These are phyloP conservation scores for Aquilaria agallochum DNA, from an alignment of 441 rosid species.

Conservation along the genomic window DNA sequence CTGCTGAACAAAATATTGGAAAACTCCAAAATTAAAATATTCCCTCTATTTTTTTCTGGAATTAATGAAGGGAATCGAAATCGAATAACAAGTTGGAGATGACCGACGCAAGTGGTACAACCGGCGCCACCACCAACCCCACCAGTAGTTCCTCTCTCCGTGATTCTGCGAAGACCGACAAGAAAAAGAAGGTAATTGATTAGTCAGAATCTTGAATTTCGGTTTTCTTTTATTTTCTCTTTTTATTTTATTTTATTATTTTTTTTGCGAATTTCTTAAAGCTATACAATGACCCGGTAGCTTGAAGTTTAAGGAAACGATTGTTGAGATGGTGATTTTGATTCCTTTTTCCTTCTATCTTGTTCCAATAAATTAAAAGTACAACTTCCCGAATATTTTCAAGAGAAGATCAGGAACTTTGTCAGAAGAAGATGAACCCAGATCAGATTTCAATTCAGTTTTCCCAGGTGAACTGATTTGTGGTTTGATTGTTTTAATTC, in stretches of 20 bases:
- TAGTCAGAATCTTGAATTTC: too few species aligned
- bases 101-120: conserved; percentile 24
- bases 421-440: conserved; percentile 30
- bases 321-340: background rate
- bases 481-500: background rate
- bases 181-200: conserved; percentile 61
- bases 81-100: conserved; percentile 23
- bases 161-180: conserved; percentile 48
- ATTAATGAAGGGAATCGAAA: conserved; percentile 37
- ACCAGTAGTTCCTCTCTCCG: conserved; percentile 23
- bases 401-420: conserved; percentile 34
- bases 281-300: too few species aligned
- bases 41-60: background rate
- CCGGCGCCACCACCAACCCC: conserved; percentile 8
- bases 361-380: conserved; percentile 28
- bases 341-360: background rate
- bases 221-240: too few species aligned
- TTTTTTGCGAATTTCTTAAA: too few species aligned
- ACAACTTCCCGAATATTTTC: conserved; percentile 68
- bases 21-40: conserved; percentile 4
- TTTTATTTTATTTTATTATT: too few species aligned
- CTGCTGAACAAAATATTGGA: background rate
- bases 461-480: conserved; percentile 19
- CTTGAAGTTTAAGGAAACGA: too few species aligned
- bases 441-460: conserved; percentile 26